Evolutionary conservation across 2,329 filamentous ascomycete genomes (phyloP).

Genomic region (Colletotrichum zoysiae): DNA sequence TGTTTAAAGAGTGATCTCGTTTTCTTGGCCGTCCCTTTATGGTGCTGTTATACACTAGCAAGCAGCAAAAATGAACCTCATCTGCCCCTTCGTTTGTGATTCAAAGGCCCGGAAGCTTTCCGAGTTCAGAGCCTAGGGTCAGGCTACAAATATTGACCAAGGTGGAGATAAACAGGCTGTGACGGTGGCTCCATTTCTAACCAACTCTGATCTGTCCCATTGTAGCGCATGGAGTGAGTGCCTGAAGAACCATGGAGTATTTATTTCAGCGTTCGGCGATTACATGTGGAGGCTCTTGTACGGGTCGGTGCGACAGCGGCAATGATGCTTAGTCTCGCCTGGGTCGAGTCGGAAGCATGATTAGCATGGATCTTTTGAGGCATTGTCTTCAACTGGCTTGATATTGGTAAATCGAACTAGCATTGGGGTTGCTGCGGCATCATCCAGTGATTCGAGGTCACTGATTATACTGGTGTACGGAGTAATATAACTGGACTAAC

Average conservation of each 20-base stretch:
- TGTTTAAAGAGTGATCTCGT: too few species aligned
- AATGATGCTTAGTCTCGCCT: background rate
- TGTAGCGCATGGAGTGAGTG: background rate
- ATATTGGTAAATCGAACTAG: background rate
- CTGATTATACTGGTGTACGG: too few species aligned
- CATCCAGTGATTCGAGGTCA: too few species aligned
- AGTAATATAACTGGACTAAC: too few species aligned
- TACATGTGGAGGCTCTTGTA: too few species aligned
- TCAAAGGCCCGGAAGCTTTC: background rate
- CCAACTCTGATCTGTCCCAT: conserved; percentile 6
- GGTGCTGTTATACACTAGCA: background rate
- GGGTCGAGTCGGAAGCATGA: too few species aligned
- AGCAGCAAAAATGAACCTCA: background rate
- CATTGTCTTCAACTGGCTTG: background rate
- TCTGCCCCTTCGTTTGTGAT: background rate
- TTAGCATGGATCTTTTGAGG: background rate
- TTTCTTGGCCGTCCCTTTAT: background rate
- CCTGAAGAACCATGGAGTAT: conserved; percentile 19
- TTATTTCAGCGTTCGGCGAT: background rate
- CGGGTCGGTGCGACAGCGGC: background rate
- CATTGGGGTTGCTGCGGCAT: background rate
- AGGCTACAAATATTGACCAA: background rate
- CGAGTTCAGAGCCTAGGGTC: background rate
- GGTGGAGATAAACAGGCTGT: conserved; percentile 6
- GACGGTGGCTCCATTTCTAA: conserved; percentile 11